Evolutionary conservation across 441 rosid genomes (phyloP).

Genomic region (Monsonia emarginata): DNA sequence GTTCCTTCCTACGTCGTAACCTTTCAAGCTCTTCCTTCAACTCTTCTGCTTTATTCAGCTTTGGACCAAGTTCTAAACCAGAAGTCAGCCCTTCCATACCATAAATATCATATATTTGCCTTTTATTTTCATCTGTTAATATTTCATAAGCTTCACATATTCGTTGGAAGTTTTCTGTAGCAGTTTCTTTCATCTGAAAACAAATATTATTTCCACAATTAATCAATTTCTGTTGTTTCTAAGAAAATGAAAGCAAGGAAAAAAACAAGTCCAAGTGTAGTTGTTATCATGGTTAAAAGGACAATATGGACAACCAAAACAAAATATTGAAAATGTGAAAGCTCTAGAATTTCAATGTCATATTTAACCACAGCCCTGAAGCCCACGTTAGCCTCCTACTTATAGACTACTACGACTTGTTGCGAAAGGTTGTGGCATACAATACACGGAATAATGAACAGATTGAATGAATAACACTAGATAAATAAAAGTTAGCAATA

Average conservation of each 20-base stretch:
- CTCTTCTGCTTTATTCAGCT: constrained; percentile 68
- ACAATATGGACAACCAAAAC: not conserved
- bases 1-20: constrained; percentile 51
- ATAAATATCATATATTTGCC: constrained; percentile 77
- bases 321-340: not conserved
- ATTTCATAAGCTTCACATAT: constrained; percentile 86
- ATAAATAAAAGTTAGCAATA: too few species aligned
- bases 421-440: too few species aligned
- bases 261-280: not conserved
- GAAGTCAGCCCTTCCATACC: constrained; percentile 86
- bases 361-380: not conserved
- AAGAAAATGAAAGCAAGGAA: not conserved
- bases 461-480: too few species aligned
- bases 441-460: too few species aligned
- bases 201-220: not conserved
- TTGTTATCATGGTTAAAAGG: not conserved
- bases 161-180: constrained; percentile 75
- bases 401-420: not conserved
- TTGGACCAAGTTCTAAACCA: constrained; percentile 82
- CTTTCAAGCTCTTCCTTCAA: constrained; percentile 72
- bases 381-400: not conserved
- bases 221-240: not conserved
- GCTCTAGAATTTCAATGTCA: not conserved
- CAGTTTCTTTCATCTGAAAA: constrained; percentile 79
- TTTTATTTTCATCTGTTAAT: constrained; percentile 65